Base-by-base conservation (phyloP, 1,284 basidiomycete genomes). In the Cerrena zonata region DNA sequence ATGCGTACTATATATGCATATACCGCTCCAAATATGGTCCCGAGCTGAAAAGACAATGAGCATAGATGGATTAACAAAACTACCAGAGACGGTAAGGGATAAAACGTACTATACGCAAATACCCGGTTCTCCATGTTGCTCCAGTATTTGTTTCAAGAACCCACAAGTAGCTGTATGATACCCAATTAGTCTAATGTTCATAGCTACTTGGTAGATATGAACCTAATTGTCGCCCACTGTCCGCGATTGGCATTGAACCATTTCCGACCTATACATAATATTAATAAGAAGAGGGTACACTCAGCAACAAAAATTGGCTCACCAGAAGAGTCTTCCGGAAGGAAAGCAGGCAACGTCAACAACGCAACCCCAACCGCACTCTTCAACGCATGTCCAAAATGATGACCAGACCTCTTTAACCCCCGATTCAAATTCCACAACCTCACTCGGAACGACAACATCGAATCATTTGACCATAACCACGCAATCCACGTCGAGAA, bases 121-220 rank as follows among this genome's bases (percentile, higher is more conserved):
- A 76, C 2, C 71, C 72, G 11, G 73, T 68, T 40, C 75, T 65
- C 69, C 73, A 76, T 10, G 76, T 78, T 39, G 76, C 75, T 13
- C 76, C 77, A 0, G 73, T 75, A 54, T 75, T 78, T 7, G 74
- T 76, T 54, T 78, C 74, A 26, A 78, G 63, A 1, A 78, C 75
- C 74, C 75, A 77, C 1, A 77, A 61, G 59, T 75, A 77, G 25
- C 71, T 66, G 41, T 0, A 12, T 25, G 5, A 52, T 27, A 2
- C 22, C 19, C 26, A n/a, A 12, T 22, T 23, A 11, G 10, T 5
- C 3, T 18, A 24, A 4, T 23, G 1, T n/a, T n/a, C 11, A 24
- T 2, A 15, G 10, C 3, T 30, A 15, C 12, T 18, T 12, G 42
- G 30, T 13, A 4, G 23, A 37, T 7, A 47, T 58, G 10, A 47